phyloP scores from a whole-genome alignment of 2,329 filamentous ascomycete species.

The Colletotrichum cereale region DNA sequence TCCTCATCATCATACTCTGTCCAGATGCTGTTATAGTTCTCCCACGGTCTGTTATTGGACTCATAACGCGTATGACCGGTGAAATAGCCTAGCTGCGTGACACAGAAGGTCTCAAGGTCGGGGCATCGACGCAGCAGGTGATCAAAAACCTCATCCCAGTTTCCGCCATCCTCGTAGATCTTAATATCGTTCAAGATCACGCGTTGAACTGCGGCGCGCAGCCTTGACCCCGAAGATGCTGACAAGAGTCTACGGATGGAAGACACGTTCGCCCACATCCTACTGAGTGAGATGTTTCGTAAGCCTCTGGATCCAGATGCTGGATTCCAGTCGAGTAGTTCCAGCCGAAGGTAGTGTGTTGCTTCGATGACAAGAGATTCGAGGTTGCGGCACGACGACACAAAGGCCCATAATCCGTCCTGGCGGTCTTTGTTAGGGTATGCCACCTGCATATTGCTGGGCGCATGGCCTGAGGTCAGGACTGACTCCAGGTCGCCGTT shows the following conservation, averaged over 20 bases:
- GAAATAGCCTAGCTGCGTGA: constrained; percentile 22
- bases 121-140: constrained; percentile 3
- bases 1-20: neutral
- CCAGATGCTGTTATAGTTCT: constrained; percentile 3
- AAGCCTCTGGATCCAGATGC: neutral
- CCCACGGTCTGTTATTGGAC: constrained; percentile 15
- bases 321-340: constrained; percentile 11
- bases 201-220: neutral
- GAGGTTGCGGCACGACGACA: constrained; percentile 17
- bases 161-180: constrained; percentile 13
- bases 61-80: constrained; percentile 3
- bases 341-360: constrained; percentile 19
- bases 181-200: constrained; percentile 15
- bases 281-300: neutral
- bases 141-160: constrained; percentile 19
- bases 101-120: constrained; percentile 7
- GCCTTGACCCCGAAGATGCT: neutral
- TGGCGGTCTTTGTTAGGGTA: constrained; percentile 29
- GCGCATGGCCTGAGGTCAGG: neutral
- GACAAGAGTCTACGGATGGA: constrained; percentile 9
- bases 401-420: constrained; percentile 16
- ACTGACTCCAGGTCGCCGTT: constrained; percentile 7
- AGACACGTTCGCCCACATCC: neutral
- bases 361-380: constrained; percentile 23
- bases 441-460: constrained; percentile 23